Evolutionary conservation across 129 eudicot species (phyloP).

Genomic region (Escallonia herrerae): DNA sequence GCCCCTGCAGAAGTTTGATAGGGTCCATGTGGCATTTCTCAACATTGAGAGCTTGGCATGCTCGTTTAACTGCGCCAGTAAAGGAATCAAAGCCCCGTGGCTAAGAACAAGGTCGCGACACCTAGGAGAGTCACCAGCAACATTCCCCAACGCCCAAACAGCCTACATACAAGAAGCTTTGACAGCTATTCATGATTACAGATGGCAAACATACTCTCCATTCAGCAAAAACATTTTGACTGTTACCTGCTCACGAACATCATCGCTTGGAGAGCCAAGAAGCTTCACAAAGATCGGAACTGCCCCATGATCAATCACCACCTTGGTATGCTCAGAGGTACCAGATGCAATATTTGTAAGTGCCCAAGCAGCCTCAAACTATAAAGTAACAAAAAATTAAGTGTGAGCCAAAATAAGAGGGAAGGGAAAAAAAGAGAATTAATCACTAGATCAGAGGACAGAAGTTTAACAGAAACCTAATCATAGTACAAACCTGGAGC

Average conservation of each 20-base stretch:
- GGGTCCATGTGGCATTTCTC: constrained; percentile 89
- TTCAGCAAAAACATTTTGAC: not conserved
- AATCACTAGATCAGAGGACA: too few relatives aligned
- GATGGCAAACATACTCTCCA: not conserved
- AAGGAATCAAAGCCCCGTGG: constrained; percentile 71
- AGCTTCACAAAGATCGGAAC: constrained; percentile 83
- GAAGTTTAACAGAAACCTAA: not conserved
- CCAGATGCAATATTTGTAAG: constrained; percentile 94
- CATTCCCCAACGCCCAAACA: constrained; percentile 92
- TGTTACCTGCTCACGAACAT: constrained; percentile 88
- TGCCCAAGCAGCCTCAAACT: constrained; percentile 99
- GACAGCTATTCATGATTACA: not conserved
- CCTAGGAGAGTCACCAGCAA: constrained; percentile 88
- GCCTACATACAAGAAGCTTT: constrained; percentile 33
- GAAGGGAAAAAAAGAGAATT: too few relatives aligned
- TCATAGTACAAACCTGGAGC: constrained; percentile 58
- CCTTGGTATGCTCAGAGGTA: constrained; percentile 77
- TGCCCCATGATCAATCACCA: constrained; percentile 78
- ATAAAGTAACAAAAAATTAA: not conserved
- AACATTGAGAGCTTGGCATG: constrained; percentile 86
- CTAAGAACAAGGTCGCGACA: constrained; percentile 86
- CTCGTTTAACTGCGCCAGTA: constrained; percentile 68
- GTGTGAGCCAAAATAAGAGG: too few relatives aligned
- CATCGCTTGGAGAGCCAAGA: constrained; percentile 77
- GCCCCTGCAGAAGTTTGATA: constrained; percentile 87